Evolutionary conservation across 768 basidiomycete genomes (phyloP).

Genomic region (Harrya chromipes): DNA sequence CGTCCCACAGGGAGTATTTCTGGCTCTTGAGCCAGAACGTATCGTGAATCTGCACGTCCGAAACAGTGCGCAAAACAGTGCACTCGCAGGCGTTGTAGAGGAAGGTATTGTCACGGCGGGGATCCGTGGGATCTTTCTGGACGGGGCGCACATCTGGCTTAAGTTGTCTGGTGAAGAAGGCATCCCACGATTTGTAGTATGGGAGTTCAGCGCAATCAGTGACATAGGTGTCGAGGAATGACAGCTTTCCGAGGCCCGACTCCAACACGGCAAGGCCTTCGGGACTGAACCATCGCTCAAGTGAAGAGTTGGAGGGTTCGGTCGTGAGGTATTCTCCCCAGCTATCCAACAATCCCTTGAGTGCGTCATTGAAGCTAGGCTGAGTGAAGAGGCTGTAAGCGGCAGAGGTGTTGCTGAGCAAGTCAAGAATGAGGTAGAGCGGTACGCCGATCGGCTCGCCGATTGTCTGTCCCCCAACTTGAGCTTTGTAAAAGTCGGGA

Average conservation of each 20-base stretch:
- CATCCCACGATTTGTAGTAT: constrained; percentile 38
- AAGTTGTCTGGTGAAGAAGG: constrained; percentile 50
- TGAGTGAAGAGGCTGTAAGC: constrained; percentile 6
- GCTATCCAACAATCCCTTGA: too few relatives aligned
- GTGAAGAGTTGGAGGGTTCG: too few relatives aligned
- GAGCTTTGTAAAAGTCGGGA: too few relatives aligned
- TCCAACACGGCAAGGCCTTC: too few relatives aligned
- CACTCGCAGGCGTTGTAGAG: constrained; percentile 55
- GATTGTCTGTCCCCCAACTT: constrained; percentile 1
- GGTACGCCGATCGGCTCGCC: constrained; percentile 20
- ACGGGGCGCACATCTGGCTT: constrained; percentile 17
- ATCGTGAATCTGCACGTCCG: constrained; percentile 39
- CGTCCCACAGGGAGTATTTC: constrained; percentile 53
- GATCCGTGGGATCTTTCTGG: too few relatives aligned
- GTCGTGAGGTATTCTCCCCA: too few relatives aligned
- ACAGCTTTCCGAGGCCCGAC: too few relatives aligned
- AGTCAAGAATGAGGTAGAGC: constrained; percentile 14
- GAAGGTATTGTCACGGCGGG: not conserved
- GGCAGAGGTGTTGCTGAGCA: constrained; percentile 23
- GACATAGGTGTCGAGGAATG: too few relatives aligned
- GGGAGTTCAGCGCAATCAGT: too few relatives aligned
- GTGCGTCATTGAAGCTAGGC: too few relatives aligned
- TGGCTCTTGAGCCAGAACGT: constrained; percentile 59
- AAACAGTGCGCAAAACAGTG: constrained; percentile 33
- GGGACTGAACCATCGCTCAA: too few relatives aligned